Conservation (phyloP, 495 filamentous ascomycete genomes). For the Daldinia grandis region DNA sequence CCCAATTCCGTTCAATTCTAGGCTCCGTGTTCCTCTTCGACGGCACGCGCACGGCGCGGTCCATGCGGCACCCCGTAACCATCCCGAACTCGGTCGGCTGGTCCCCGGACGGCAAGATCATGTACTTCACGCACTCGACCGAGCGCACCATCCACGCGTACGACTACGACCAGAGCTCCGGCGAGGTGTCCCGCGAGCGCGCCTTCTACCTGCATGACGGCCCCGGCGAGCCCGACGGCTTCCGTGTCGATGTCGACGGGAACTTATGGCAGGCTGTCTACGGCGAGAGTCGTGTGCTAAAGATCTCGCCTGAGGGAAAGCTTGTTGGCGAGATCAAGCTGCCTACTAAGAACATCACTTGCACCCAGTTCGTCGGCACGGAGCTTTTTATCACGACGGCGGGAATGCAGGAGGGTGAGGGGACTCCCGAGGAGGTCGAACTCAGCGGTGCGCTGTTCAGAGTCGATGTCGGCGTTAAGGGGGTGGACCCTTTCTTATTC, state of each 20-base stretch:
- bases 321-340: conserved; percentile 71
- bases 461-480: conserved; percentile 72
- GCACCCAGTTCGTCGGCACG: conserved; percentile 74
- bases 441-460: conserved; percentile 72
- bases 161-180: conserved; percentile 72
- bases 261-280: conserved; percentile 83
- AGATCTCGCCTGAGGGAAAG: conserved; percentile 69
- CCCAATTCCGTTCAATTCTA: conserved; percentile 19
- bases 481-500: conserved; percentile 66
- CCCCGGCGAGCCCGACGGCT: conserved; percentile 74
- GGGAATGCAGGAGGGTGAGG: conserved; percentile 63
- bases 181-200: conserved; percentile 72
- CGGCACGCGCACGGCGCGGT: conserved; percentile 30
- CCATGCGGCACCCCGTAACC: conserved; percentile 57
- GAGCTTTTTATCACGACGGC: conserved; percentile 81
- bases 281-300: conserved; percentile 72
- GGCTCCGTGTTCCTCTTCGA: conserved; percentile 54
- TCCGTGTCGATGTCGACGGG: conserved; percentile 74
- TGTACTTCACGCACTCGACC: conserved; percentile 85
- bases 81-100: conserved; percentile 91
- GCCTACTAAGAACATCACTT: conserved; percentile 75
- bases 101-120: conserved; percentile 72
- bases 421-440: conserved; percentile 65
- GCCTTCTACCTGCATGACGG: conserved; percentile 71
- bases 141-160: conserved; percentile 76